Evolutionary conservation across 2,329 filamentous ascomycete species (phyloP), one percentile per base, ranked within the genome.

Genomic region (Geosmithia flava): DNA sequence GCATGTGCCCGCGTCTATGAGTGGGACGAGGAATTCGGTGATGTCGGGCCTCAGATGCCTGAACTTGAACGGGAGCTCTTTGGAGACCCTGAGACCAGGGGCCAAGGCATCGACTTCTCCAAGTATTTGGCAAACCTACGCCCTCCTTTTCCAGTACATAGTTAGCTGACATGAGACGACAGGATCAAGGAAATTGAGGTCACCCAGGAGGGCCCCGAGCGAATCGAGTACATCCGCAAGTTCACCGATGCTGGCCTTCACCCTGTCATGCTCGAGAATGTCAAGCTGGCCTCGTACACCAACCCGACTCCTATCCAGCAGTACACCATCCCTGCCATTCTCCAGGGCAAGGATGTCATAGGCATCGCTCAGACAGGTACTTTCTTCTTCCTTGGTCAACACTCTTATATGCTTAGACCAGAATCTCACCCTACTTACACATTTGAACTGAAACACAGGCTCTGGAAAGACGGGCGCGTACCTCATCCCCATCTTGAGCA

Each of bases 391-490:
- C 43, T 16, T 19, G n/a, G 46, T 13, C n/a, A 13, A 10, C 17
- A 16, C 44, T 17, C 20, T 20, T 8, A 16, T 4, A 13, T 4
- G 37, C 8, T 27, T 8, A 8, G 23, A 27, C 23, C 8, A 27
- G 37, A 5, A 4, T 40, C 37, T 40, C 37, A 40, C 11, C 37
- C 7, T 20, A 8, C 23, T 27, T 4, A 27, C 23, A 27, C 23
- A 8, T 8, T 27, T 15, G 6, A 20, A 20, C 8, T 15, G 6
- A 20, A 20, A 20, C 13, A 19, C 52, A 96, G 91, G 93, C 19
- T 97, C 91, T 23, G 93, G 93, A 47, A 98, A 98, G 72, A 98
- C 93, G 0, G 91, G 86, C 0, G 90, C 93, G 0, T 98, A 93
- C 59, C 68, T 98, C 4, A 80, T 96, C 48, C 93, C 93, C 0